Percentiles rank a stretch among this genome's conserved stretches.
Conservation (phyloP, 2,329 filamentous ascomycete species). For the Pseudogymnoascus sp. region DNA sequence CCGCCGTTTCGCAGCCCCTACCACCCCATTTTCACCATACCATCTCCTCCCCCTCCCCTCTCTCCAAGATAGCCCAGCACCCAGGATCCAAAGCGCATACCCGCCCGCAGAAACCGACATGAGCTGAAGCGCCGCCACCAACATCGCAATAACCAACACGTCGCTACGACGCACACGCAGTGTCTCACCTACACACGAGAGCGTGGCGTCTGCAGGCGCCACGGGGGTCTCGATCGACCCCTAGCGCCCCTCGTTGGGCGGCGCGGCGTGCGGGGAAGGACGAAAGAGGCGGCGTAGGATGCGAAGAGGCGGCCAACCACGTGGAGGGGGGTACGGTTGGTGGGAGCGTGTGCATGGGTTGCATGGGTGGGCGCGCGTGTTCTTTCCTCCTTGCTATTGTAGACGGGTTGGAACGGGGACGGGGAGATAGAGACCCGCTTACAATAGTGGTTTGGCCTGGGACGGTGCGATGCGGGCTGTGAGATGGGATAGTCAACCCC, state of each 20-base stretch:
- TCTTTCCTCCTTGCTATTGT: neutral
- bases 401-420: neutral
- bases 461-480: neutral
- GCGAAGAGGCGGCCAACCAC: constrained; percentile 3
- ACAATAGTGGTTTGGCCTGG: neutral
- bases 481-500: neutral
- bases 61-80: neutral
- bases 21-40: neutral
- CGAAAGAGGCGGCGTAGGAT: neutral
- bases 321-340: neutral
- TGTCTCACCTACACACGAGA: neutral
- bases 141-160: neutral
- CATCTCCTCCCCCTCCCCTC: neutral
- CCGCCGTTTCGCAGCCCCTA: neutral
- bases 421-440: neutral
- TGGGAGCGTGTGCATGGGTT: neutral
- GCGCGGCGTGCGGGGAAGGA: neutral
- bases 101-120: neutral
- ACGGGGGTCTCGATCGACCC: neutral
- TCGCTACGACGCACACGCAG: neutral
- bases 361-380: neutral
- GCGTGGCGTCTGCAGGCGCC: neutral
- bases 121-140: neutral
- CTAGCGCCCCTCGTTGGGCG: neutral
- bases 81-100: constrained; percentile 1